Base-by-base conservation (phyloP, 306 rosid genomes). In the Sphenostylis stenocarpa region DNA sequence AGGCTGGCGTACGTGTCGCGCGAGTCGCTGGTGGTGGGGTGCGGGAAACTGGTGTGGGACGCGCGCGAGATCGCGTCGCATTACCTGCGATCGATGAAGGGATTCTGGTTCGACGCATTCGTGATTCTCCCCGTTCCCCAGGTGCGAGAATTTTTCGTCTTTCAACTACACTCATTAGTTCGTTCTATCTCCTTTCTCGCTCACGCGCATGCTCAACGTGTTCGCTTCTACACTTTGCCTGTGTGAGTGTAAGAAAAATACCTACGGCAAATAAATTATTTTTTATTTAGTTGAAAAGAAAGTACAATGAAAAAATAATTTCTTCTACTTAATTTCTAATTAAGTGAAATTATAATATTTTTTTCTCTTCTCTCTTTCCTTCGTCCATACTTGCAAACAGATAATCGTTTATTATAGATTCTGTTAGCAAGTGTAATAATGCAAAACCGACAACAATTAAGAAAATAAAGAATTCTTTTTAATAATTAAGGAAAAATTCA, bases 41-140 rank as follows among this genome's bases (percentile, higher is more conserved):
- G 99, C 49, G 99, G 99, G 76, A 95, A 95, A 77, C 97, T 95
- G 31, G 98, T 95, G 79, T 95, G 99, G 99, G 97, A 95, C 81
- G 61, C 96, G 51, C 91, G 91, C 71, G 92, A 85, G 44, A 89
- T 95, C 44, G 97, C 99, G 7, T 72, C 84, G 7, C 97, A 95
- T 60, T 92, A 92, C 29, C 56, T 92, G 3, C 80, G 88, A n/a
- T 92, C 96, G 0, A 33, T 91, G 17, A 89, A 85, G 28, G 97
- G 98, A 4, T 95, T 95, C 82, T 95, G 99, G 99, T 92, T 95
- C 78, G 99, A 95, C 64, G 89, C 88, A 34, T 95, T 92, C 29
- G 98, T 95, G 0, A 95, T 95, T 1, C 96, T 95, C 7, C 99
- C 99, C 0, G 86, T 95, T 26, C 99, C 98, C 6, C 98, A 93